phyloP scores from a whole-genome alignment of 139 green algal genomes.

The Closterium sp. region DNA sequence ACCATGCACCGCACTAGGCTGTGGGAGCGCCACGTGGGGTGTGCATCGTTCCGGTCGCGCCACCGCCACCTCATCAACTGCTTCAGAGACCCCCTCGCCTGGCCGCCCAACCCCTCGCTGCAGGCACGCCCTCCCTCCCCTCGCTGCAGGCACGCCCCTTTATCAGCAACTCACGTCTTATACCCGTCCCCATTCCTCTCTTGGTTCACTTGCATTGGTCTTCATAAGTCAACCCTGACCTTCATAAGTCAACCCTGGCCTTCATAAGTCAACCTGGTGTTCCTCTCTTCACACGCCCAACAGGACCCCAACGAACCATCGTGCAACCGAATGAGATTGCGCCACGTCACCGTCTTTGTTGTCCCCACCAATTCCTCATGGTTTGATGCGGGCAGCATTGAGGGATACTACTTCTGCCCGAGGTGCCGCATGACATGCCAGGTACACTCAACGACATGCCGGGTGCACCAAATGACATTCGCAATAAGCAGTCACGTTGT shows the following conservation, averaged over 20 bases:
- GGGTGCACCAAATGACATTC: too few species aligned
- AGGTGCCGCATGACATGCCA: background rate
- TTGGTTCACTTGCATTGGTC: too few species aligned
- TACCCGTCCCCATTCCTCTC: too few species aligned
- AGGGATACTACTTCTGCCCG: background rate
- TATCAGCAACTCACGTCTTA: too few species aligned
- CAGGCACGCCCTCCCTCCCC: background rate
- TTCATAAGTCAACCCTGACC: too few species aligned
- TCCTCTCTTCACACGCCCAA: background rate
- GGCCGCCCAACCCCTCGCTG: background rate
- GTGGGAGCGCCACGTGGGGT: background rate
- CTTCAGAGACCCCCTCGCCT: background rate
- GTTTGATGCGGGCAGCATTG: background rate
- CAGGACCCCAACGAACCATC: background rate
- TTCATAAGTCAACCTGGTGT: too few species aligned
- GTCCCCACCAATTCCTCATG: background rate
- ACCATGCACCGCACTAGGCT: background rate
- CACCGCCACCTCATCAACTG: background rate
- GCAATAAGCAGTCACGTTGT: too few species aligned
- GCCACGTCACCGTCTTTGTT: background rate
- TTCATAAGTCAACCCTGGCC: too few species aligned
- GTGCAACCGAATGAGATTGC: background rate
- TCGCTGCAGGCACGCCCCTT: background rate
- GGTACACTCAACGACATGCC: too few species aligned
- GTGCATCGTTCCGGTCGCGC: background rate